These are phyloP conservation scores for Chaetomium sp. DNA, from an alignment of 2,329 filamentous ascomycete genomes.

Conservation along the genomic window DNA sequence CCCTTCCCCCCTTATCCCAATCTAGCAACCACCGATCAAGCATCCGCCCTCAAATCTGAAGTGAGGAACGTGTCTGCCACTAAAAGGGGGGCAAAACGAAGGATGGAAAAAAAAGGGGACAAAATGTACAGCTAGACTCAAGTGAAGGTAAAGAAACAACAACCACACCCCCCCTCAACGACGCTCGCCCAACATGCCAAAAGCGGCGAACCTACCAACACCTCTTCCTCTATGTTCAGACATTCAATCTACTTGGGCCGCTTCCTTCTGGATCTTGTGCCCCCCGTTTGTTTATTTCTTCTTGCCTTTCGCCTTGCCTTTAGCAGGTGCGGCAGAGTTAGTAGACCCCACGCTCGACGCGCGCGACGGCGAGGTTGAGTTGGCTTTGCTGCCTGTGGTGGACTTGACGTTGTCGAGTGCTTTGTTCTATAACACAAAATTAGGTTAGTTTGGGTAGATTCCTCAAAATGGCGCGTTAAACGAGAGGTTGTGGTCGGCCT, in stretches of 20 bases:
- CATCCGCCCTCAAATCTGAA: too few relatives aligned
- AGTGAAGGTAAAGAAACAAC: not conserved
- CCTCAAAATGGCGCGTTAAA: not conserved
- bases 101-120: too few relatives aligned
- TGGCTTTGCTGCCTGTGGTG: conserved; percentile 60
- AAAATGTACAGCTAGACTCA: too few relatives aligned
- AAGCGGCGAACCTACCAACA: not conserved
- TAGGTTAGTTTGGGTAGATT: not conserved
- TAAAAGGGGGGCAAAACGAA: too few relatives aligned
- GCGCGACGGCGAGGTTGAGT: conserved; percentile 70
- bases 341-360: conserved; percentile 83
- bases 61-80: too few relatives aligned
- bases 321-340: conserved; percentile 43
- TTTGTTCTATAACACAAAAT: conserved; percentile 64
- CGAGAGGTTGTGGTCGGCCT: conserved; percentile 29
- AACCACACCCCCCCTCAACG: not conserved
- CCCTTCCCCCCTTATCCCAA: too few relatives aligned
- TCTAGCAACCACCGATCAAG: too few relatives aligned
- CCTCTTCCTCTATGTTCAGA: not conserved
- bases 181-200: not conserved
- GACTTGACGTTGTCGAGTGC: conserved; percentile 82
- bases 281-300: conserved; percentile 38
- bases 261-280: too few relatives aligned
- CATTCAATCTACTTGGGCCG: not conserved
- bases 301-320: conserved; percentile 44